Conservation (phyloP, 2,329 filamentous ascomycete species). For the Thielaviopsis euricoi region DNA sequence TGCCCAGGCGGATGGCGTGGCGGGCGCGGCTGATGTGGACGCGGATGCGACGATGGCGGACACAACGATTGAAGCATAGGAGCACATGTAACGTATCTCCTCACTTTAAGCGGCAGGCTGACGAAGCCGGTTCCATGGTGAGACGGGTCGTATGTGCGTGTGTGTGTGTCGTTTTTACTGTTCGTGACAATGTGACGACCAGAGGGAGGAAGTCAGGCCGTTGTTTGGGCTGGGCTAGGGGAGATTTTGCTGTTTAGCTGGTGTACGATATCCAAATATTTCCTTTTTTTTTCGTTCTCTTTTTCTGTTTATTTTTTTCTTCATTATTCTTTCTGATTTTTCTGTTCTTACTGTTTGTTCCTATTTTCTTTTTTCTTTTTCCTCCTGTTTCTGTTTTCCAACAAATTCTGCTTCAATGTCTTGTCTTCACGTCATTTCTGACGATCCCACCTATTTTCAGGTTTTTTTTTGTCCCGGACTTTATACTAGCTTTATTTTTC, state of each 20-base stretch:
- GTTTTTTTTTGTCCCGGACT: too few species aligned
- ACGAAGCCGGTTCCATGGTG: background rate
- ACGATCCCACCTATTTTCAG: too few species aligned
- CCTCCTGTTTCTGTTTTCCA: background rate
- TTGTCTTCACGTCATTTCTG: background rate
- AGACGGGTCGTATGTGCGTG: too few species aligned
- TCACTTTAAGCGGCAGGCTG: too few species aligned
- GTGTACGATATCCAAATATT: conserved; percentile 8
- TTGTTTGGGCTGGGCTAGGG: background rate
- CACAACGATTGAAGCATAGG: conserved; percentile 9
- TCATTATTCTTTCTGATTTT: conserved; percentile 1
- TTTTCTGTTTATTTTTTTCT: conserved; percentile 1
- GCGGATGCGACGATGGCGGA: conserved; percentile 15
- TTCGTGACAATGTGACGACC: background rate
- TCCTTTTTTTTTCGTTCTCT: conserved; percentile 1
- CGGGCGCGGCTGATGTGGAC: conserved; percentile 15
- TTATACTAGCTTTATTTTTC: background rate
- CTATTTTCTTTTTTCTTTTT: background rate
- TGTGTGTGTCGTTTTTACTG: too few species aligned
- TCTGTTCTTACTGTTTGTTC: background rate
- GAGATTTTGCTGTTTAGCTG: background rate
- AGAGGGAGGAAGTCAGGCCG: background rate
- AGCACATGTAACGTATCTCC: too few species aligned
- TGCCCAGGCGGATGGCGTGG: conserved; percentile 18
- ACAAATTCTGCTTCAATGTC: background rate